These are phyloP conservation scores for Metschnikowia gruessii DNA, from an alignment of 805 yeast species.

Conservation along the genomic window DNA sequence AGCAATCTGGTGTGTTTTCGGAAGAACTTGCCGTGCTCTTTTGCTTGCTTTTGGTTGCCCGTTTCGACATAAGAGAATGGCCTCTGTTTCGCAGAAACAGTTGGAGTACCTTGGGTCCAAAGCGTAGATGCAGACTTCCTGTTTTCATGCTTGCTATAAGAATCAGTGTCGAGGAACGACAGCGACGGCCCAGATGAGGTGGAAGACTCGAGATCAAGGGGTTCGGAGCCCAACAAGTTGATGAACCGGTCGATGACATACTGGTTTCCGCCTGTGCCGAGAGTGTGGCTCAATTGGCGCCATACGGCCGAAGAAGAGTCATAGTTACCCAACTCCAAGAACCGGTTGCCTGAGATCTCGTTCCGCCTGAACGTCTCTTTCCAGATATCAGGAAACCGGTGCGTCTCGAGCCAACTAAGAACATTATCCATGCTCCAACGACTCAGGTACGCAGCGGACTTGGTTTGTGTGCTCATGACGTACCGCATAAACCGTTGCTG, in stretches of 20 bases:
- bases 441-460: constrained; percentile 18
- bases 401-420: constrained; percentile 59
- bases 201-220: constrained; percentile 15
- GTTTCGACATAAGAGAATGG: constrained; percentile 42
- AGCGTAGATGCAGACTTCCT: constrained; percentile 35
- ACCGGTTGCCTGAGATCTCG: constrained; percentile 58
- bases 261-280: constrained; percentile 43
- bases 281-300: constrained; percentile 37
- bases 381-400: constrained; percentile 76
- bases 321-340: constrained; percentile 65
- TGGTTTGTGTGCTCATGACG: constrained; percentile 39
- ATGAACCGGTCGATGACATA: constrained; percentile 58
- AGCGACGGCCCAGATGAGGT: neutral
- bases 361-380: constrained; percentile 55
- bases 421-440: constrained; percentile 77
- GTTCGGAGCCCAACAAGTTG: constrained; percentile 36
- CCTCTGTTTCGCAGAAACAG: constrained; percentile 28
- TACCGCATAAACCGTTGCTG: constrained; percentile 42
- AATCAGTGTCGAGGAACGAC: constrained; percentile 3
- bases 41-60: constrained; percentile 20
- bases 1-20: constrained; percentile 9
- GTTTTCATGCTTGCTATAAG: constrained; percentile 24
- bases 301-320: constrained; percentile 49
- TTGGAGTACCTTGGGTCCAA: constrained; percentile 22
- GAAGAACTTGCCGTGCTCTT: constrained; percentile 47